Evolutionary conservation across 148 eudicot genomes (phyloP).

Genomic region (Fallopia convolvulus): DNA sequence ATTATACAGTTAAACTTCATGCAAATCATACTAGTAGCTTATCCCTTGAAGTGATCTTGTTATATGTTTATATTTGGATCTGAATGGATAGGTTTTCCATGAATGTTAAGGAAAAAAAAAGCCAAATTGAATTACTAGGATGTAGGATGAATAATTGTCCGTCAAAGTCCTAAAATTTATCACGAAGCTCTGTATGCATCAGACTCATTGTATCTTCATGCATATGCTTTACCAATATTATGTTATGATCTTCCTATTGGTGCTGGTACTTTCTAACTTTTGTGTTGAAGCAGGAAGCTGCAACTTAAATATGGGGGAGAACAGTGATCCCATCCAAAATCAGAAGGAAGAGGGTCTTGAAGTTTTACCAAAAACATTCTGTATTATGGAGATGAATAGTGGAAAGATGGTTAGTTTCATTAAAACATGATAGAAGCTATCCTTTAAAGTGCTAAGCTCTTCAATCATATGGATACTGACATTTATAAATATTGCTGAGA

Average conservation of each 20-base stretch:
- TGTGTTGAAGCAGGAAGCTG: slow-evolving; percentile 13
- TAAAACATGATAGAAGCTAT: not conserved
- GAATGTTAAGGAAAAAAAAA: not conserved
- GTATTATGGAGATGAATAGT: slow-evolving; percentile 29
- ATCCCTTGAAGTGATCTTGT: not conserved
- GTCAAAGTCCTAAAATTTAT: too few relatives aligned
- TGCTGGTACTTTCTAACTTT: not conserved
- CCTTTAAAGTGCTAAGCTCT: not conserved
- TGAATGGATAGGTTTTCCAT: not conserved
- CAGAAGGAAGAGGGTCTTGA: slow-evolving; percentile 18
- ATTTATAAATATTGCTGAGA: not conserved
- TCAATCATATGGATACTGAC: not conserved
- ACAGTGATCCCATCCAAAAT: slow-evolving; percentile 12
- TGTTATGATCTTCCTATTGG: not conserved
- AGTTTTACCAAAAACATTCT: slow-evolving; percentile 31
- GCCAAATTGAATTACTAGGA: not conserved
- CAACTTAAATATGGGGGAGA: slow-evolving; percentile 17
- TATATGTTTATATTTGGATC: not conserved
- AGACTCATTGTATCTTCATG: not conserved
- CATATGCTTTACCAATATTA: not conserved
- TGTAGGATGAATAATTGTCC: not conserved
- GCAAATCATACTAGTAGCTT: not conserved
- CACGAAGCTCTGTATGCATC: not conserved
- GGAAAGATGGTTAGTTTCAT: slow-evolving; percentile 38
- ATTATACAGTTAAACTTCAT: not conserved